Conservation (phyloP, 2,329 filamentous ascomycete genomes). For the Colletotrichum zoysiae region DNA sequence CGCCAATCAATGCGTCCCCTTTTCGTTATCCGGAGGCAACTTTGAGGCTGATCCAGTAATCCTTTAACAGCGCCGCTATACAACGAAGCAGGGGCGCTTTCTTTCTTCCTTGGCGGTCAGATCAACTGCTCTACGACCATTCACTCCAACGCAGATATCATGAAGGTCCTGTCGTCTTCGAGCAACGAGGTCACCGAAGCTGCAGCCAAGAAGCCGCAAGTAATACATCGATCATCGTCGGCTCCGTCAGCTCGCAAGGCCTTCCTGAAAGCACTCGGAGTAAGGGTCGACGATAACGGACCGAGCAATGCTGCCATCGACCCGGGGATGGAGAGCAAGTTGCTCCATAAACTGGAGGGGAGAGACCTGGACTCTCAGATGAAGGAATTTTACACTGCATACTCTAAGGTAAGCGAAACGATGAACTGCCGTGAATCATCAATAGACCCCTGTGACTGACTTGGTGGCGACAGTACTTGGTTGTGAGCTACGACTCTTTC, state of each 20-base stretch:
- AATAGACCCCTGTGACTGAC: neutral
- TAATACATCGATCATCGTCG: slow-evolving; percentile 5
- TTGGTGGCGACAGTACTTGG: slow-evolving; percentile 40
- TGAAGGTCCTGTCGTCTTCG: slow-evolving; percentile 54
- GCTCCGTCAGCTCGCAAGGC: slow-evolving; percentile 29
- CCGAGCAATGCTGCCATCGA: slow-evolving; percentile 6
- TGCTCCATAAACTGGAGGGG: slow-evolving; percentile 46
- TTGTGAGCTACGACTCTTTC: slow-evolving; percentile 45
- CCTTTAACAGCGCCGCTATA: slow-evolving; percentile 54
- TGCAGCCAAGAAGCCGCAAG: neutral
- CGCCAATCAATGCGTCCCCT: no score
- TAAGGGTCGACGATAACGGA: neutral
- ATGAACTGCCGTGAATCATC: no score
- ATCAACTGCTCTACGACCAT: slow-evolving; percentile 66
- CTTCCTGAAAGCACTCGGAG: slow-evolving; percentile 30
- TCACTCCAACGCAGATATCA: slow-evolving; percentile 60
- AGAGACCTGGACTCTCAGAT: slow-evolving; percentile 46
- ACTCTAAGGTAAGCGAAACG: slow-evolving; percentile 44
- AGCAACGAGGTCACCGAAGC: neutral
- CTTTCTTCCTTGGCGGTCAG: slow-evolving; percentile 65
- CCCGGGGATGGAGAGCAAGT: slow-evolving; percentile 45
- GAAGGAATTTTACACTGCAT: slow-evolving; percentile 48
- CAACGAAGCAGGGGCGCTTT: slow-evolving; percentile 57
- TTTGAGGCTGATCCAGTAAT: neutral
- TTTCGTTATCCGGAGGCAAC: no score